Base-by-base conservation (phyloP, 768 basidiomycete genomes). In the Boletus pseudo-olivaceus region DNA sequence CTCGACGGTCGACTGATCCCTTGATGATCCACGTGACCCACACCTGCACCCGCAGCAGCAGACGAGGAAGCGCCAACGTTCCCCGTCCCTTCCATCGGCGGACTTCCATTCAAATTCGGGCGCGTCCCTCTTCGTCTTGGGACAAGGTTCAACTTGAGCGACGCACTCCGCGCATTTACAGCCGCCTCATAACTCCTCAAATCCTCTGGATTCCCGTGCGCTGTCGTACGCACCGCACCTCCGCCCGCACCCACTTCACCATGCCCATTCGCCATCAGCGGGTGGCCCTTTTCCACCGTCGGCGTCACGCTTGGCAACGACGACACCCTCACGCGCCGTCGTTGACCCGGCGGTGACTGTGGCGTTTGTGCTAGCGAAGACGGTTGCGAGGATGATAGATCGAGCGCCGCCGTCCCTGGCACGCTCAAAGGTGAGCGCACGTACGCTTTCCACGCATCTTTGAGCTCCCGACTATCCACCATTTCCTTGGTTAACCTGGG, bases 231-330 rank as follows among this genome's bases (percentile, higher is more conserved):
- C 67, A 69, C 65, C 39, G 67, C 1, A 4, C 29, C n/a, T n/a
- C n/a, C n/a, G n/a, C n/a, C n/a, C n/a, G n/a, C 62, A 19, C 49
- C 59, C 53, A 52, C 56, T 47, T 62, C 47, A 50, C 63, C 56
- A n/a, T 67, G 35, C 4, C 53, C 68, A 23, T 57, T 61, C 14
- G 26, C 15, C 54, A 58, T 54, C 49, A 59, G 39, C 14, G 65
- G 62, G 33, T 62, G 59, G 0, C 52, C 53, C 30, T 59, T 60
- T 35, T 67, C 67, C 33, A 65, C 65, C 26, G 80, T 76, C 0
- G 88, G 87, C 3, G 87, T 89, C 69, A 84, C 82, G 60, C 81
- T 84, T 7, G 88, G 88, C 39, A 90, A 64, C n/a, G 83, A 85
- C 30, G 83, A 76, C 6, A 88, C 85, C 17, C 87, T 75, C 29